These are phyloP conservation scores for Penicillium palitans DNA, from an alignment of 2,329 filamentous ascomycete genomes.

Conservation along the genomic window DNA sequence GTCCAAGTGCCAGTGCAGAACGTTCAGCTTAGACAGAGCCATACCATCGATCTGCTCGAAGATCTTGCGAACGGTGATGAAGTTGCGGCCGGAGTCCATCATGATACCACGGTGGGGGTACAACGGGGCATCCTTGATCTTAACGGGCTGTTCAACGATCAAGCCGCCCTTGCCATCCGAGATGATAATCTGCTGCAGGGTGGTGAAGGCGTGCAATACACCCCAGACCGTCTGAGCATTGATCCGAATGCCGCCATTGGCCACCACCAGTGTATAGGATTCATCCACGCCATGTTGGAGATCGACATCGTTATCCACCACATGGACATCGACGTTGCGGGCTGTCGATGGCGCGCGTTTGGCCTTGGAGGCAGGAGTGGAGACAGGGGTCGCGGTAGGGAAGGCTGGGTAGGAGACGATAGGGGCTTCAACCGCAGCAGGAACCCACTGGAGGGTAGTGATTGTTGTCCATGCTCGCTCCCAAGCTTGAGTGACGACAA, in stretches of 20 bases:
- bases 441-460: conserved; percentile 54
- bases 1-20: conserved; percentile 59
- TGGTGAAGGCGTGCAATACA: conserved; percentile 57
- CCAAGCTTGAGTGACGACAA: conserved; percentile 51
- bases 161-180: conserved; percentile 47
- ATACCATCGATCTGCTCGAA: conserved; percentile 57
- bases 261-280: conserved; percentile 54
- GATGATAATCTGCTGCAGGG: conserved; percentile 58
- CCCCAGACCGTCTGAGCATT: conserved; percentile 55
- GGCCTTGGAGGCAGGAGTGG: conserved; percentile 29
- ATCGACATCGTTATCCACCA: conserved; percentile 49
- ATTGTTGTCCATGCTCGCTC: conserved; percentile 53
- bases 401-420: conserved; percentile 54
- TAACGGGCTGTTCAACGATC: conserved; percentile 56
- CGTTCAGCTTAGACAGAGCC: conserved; percentile 58
- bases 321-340: conserved; percentile 47
- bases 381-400: conserved; percentile 42
- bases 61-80: conserved; percentile 53
- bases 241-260: conserved; percentile 47
- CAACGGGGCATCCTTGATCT: conserved; percentile 52
- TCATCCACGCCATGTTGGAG: conserved; percentile 59
- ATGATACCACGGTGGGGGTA: conserved; percentile 58
- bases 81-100: conserved; percentile 58
- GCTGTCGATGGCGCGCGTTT: conserved; percentile 38
- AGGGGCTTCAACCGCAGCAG: conserved; percentile 54